phyloP scores from a whole-genome alignment of 352 stramenopile species.

The Pythium insidiosum region DNA sequence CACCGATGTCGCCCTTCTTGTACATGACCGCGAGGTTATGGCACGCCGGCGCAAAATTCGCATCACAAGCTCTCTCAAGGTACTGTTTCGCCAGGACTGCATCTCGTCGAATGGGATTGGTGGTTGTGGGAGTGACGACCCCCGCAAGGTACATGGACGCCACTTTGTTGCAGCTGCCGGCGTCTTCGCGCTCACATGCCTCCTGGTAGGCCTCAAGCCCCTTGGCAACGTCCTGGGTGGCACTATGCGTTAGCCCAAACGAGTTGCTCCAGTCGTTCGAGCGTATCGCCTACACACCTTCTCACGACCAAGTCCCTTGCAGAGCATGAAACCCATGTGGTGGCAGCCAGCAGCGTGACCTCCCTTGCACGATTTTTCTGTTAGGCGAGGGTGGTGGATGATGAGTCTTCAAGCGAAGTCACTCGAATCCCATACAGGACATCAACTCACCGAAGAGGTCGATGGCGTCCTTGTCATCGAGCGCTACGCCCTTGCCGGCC shows the following conservation, averaged over 20 bases:
- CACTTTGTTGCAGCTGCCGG: conserved; percentile 77
- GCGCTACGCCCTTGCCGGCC: conserved; percentile 61
- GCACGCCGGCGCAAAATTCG: conserved; percentile 81
- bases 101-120: conserved; percentile 39
- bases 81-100: conserved; percentile 52
- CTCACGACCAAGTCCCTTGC: conserved; percentile 54
- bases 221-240: conserved; percentile 37
- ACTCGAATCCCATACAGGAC: too few species aligned
- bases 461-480: conserved; percentile 60
- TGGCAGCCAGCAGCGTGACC: conserved; percentile 74
- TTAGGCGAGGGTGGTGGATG: neutral
- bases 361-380: conserved; percentile 73
- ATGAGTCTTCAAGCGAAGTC: neutral
- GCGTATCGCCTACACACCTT: too few species aligned
- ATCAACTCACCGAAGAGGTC: conserved; percentile 55
- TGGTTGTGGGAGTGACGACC: neutral
- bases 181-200: conserved; percentile 67
- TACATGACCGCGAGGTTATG: conserved; percentile 87
- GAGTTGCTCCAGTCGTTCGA: too few species aligned
- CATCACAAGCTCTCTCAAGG: conserved; percentile 66
- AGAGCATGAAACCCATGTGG: conserved; percentile 80
- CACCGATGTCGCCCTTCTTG: conserved; percentile 77
- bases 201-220: conserved; percentile 64
- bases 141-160: conserved; percentile 64
- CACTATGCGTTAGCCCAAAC: too few species aligned